Conservation (phyloP, 1,139 yeast species). For the Hansenula sp. region DNA sequence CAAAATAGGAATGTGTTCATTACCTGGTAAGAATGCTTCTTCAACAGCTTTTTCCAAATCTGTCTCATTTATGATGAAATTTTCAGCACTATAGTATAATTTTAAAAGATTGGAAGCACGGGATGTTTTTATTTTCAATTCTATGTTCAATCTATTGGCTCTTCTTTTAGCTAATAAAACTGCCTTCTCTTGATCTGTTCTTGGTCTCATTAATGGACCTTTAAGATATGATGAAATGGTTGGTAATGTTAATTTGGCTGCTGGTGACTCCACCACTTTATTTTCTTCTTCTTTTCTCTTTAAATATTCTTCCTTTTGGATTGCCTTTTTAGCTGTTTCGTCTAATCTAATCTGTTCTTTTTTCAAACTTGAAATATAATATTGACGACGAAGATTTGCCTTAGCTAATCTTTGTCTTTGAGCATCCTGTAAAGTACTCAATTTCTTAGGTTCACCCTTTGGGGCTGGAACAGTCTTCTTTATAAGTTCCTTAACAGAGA, state of each 20-base stretch:
- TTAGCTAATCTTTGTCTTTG: conserved; percentile 52
- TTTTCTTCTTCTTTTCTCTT: conserved; percentile 28
- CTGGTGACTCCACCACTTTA: conserved; percentile 35
- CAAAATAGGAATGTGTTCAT: conserved; percentile 1
- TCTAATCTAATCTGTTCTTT: conserved; percentile 54
- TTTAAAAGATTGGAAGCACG: conserved; percentile 58
- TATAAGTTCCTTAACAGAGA: conserved; percentile 58
- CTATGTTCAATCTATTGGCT: conserved; percentile 44
- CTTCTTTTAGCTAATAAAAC: conserved; percentile 46
- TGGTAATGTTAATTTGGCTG: conserved; percentile 69
- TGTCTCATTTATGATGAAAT: conserved; percentile 35
- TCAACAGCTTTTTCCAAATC: conserved; percentile 28
- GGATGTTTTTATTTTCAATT: conserved; percentile 37
- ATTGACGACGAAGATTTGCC: conserved; percentile 69
- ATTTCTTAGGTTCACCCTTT: conserved; percentile 23
- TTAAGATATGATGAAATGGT: conserved; percentile 65
- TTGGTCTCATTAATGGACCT: conserved; percentile 65
- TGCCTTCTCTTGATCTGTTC: conserved; percentile 64
- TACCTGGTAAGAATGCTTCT: conserved; percentile 23
- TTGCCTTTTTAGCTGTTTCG: conserved; percentile 29
- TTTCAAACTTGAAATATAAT: conserved; percentile 61
- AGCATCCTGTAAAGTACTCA: conserved; percentile 36
- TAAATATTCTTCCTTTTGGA: conserved; percentile 26
- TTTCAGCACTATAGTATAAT: conserved; percentile 66
- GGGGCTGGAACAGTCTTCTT: conserved; percentile 42